Conservation (phyloP, 257 asterid species). For the Primulina huaijiensis region DNA sequence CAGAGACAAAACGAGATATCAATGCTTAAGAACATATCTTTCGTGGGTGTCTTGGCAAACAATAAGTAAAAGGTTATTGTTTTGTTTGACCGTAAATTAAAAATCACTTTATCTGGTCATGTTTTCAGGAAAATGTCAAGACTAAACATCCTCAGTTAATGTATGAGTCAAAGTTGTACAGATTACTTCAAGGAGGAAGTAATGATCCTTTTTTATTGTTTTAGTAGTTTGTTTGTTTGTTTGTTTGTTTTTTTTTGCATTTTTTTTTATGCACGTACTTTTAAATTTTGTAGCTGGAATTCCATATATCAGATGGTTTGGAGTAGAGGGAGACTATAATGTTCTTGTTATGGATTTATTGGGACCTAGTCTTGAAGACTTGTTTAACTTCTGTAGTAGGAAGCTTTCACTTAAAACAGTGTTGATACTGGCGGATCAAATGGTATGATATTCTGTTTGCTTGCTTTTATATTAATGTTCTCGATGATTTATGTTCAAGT, state of each 20-base stretch:
- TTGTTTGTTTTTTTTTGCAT: neutral
- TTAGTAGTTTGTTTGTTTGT: constrained; percentile 22
- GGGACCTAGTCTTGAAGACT: constrained; percentile 94
- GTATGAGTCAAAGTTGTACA: constrained; percentile 77
- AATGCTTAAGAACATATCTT: neutral
- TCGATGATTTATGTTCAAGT: constrained; percentile 12
- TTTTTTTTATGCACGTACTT: constrained; percentile 18
- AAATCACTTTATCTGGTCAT: constrained; percentile 17
- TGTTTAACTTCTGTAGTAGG: constrained; percentile 83
- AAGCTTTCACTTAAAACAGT: constrained; percentile 84
- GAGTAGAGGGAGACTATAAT: constrained; percentile 92
- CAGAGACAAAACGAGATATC: neutral
- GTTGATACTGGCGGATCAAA: constrained; percentile 93
- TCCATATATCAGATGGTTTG: constrained; percentile 80
- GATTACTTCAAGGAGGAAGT: constrained; percentile 87
- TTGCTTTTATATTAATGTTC: constrained; percentile 1
- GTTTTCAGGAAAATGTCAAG: constrained; percentile 76
- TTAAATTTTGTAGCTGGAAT: constrained; percentile 59
- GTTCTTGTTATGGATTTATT: constrained; percentile 87
- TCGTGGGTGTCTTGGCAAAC: neutral
- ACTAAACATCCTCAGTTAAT: constrained; percentile 77
- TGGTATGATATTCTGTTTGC: constrained; percentile 40
- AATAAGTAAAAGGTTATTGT: neutral
- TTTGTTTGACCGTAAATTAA: constrained; percentile 9
- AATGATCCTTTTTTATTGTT: constrained; percentile 31